Base-by-base conservation (phyloP, 1,284 basidiomycete species). In the Boletellus sp. region DNA sequence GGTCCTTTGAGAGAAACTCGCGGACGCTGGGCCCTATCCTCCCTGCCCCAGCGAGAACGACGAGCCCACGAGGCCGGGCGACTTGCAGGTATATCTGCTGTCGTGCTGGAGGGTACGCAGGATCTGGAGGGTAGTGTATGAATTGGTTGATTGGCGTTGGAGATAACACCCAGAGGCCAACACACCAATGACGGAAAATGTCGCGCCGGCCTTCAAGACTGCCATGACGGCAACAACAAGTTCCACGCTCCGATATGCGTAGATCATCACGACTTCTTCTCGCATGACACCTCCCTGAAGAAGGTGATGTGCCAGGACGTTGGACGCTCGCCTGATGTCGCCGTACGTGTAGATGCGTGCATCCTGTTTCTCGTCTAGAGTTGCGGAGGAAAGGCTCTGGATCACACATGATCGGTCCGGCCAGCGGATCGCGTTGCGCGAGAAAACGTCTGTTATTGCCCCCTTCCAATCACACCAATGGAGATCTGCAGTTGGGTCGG, bases 231-330 rank as follows among this genome's bases (percentile, higher is more conserved):
- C 96, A 6, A 99, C 91, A 8, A 97, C 93, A 46, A 99, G 85
- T 69, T 99, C 96, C 39, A 97, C 95, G 59, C 92, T 93, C 43
- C 97, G 85, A 63, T 97, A 87, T 0, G 97, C 97, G 67, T 99
- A 99, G n/a, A 99, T 91, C 84, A 97, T 98, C 50, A 99, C 94
- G 19, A 99, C 94, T 62, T 99, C 97, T 60, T 96, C 96, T 26
- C 93, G 78, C 71, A 96, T 80, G 13, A 99, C 75, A 13, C 96
- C 96, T 16, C 82, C 83, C 61, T 86, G 81, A 48, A 98, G 73
- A 47, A 99, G 80, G 61, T 97, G 85, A 66, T 99, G 96, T 0
- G 97, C 91, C 8, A 99, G 79, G 18, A 96, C 79, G 67, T 99
- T 99, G 5, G 89, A 85, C 8, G 95, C 92, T 47, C 80, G 80